Percentiles rank a stretch among this genome's conserved stretches.
Conservation (phyloP, 305 asterid species). For the Coffea humblotiana region DNA sequence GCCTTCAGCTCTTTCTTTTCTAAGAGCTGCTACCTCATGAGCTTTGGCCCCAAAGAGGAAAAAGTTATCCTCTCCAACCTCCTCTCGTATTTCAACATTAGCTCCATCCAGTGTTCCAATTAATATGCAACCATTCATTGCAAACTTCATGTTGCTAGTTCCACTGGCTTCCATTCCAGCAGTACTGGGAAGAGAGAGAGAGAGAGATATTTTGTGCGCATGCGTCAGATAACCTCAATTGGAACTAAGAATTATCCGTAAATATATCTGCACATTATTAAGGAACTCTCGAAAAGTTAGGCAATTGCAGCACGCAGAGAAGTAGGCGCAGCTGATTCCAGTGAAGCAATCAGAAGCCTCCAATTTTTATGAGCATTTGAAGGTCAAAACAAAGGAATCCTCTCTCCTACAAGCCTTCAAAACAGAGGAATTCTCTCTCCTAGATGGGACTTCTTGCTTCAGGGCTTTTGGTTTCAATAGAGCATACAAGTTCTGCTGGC, state of each 20-base stretch:
- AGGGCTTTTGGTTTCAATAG: not conserved
- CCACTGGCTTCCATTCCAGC: slow-evolving; percentile 99
- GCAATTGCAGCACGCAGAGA: not conserved
- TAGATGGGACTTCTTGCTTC: not conserved
- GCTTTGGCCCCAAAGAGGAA: slow-evolving; percentile 94
- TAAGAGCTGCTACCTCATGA: slow-evolving; percentile 74
- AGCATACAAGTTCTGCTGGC: not conserved
- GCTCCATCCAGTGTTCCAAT: slow-evolving; percentile 96
- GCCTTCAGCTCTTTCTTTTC: slow-evolving; percentile 88
- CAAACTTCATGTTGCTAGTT: slow-evolving; percentile 96
- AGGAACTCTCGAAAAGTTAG: not conserved
- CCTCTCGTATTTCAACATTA: slow-evolving; percentile 91
- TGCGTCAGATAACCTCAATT: slow-evolving; percentile 14
- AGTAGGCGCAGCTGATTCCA: not conserved
- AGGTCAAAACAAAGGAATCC: not conserved
- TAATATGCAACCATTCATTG: slow-evolving; percentile 87
- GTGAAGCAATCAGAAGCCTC: not conserved
- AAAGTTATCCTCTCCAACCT: slow-evolving; percentile 88
- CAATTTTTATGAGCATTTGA: not conserved
- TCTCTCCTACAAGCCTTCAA: not conserved
- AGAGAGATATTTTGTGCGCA: slow-evolving; percentile 6
- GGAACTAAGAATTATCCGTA: not conserved
- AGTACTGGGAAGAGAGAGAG: slow-evolving; percentile 45
- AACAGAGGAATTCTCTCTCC: not conserved
- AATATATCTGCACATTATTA: not conserved